Percentiles rank a stretch among this genome's conserved stretches.
Conservation (phyloP, 2,329 filamentous ascomycete genomes). For the Metarhizium rileyi region DNA sequence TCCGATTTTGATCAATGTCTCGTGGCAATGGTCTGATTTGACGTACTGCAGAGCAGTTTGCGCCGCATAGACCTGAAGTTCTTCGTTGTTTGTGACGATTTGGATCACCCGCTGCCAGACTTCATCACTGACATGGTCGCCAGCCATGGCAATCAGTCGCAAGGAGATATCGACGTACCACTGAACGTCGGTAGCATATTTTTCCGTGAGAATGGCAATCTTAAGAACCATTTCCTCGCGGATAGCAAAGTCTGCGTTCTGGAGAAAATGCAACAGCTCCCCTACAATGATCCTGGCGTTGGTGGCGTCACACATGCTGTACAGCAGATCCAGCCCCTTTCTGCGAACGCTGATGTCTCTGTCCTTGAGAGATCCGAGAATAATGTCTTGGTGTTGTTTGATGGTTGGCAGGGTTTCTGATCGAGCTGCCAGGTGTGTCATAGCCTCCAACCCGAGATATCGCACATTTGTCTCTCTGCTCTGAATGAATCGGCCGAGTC, state of each 20-base stretch:
- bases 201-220: slow-evolving; percentile 95
- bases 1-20: slow-evolving; percentile 95
- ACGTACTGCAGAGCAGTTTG: slow-evolving; percentile 88
- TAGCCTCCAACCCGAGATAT: slow-evolving; percentile 90
- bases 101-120: slow-evolving; percentile 99
- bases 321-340: slow-evolving; percentile 89
- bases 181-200: slow-evolving; percentile 95
- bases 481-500: slow-evolving; percentile 90
- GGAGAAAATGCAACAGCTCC: slow-evolving; percentile 87
- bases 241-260: slow-evolving; percentile 95
- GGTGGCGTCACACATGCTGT: slow-evolving; percentile 98
- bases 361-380: slow-evolving; percentile 87
- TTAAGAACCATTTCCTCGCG: slow-evolving; percentile 99
- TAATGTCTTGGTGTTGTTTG: slow-evolving; percentile 95
- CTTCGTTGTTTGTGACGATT: slow-evolving; percentile 98
- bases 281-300: slow-evolving; percentile 91
- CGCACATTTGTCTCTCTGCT: slow-evolving; percentile 95
- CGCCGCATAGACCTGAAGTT: slow-evolving; percentile 91
- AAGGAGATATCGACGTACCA: slow-evolving; percentile 99
- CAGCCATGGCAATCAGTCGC: slow-evolving; percentile 88
- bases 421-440: slow-evolving; percentile 93
- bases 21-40: slow-evolving; percentile 88
- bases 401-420: slow-evolving; percentile 93
- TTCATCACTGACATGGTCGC: slow-evolving; percentile 96
- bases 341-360: slow-evolving; percentile 93